Percentiles rank a stretch among this genome's conserved stretches.
phyloP scores from a whole-genome alignment of 441 rosid species.

The Populus hybrid region DNA sequence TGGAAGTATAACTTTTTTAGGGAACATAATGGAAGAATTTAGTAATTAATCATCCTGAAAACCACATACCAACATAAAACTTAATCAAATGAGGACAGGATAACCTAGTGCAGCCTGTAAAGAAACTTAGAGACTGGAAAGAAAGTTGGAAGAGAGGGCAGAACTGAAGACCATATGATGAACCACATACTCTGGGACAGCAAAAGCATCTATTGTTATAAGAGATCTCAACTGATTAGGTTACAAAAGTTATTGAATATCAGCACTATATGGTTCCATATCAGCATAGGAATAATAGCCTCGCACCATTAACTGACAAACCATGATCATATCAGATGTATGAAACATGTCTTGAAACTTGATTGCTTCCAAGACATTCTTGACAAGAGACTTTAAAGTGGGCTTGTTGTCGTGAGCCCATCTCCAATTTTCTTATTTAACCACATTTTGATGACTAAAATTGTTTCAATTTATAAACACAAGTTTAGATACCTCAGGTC shows the following conservation, averaged over 20 bases:
- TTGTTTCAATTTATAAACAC: background rate
- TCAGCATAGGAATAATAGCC: background rate
- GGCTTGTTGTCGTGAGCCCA: background rate
- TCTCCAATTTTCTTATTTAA: background rate
- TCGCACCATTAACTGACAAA: background rate
- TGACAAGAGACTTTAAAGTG: background rate
- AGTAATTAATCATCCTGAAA: background rate
- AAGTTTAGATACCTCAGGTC: conserved; percentile 73
- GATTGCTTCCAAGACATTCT: background rate
- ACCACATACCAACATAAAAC: background rate
- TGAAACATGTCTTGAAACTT: background rate
- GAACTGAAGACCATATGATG: background rate
- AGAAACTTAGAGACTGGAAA: background rate
- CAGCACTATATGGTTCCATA: background rate
- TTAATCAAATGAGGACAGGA: background rate
- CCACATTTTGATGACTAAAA: background rate
- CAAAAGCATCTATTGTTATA: background rate
- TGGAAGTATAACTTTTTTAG: conserved; percentile 15
- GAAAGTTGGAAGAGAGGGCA: background rate
- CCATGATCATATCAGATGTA: background rate
- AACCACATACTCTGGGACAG: background rate
- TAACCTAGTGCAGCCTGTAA: background rate
- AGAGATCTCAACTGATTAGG: background rate
- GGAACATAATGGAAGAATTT: conserved; percentile 5
- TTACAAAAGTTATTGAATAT: background rate